Evolutionary conservation across 2,329 filamentous ascomycete species (phyloP), one percentile per base, ranked within the genome.

Genomic region (Neocatenulostroma microsporum): DNA sequence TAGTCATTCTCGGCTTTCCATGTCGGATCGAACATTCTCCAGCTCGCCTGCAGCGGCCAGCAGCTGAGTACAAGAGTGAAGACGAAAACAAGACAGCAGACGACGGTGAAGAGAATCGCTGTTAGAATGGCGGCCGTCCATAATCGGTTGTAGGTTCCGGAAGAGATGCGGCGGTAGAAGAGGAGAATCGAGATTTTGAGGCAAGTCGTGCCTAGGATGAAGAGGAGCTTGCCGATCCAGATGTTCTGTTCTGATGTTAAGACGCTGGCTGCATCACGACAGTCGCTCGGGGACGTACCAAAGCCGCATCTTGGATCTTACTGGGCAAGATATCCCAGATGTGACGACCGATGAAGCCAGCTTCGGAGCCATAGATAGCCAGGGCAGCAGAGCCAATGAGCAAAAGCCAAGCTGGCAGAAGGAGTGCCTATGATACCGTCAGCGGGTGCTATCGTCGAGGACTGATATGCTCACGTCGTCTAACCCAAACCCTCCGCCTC

Each of bases 301-400:
- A n/a, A n/a, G n/a, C n/a, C n/a, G n/a, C n/a, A n/a, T n/a, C n/a
- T n/a, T n/a, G n/a, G n/a, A n/a, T n/a, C n/a, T n/a, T n/a, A n/a
- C n/a, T n/a, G n/a, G n/a, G n/a, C n/a, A n/a, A n/a, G n/a, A 56
- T 48, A 32, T 62, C 59, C 61, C 60, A 64, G n/a, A 58, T 47
- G 33, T 62, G 57, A 19, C 56, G 48, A 25, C 58, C 51, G n/a
- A 59, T 56, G 14, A 54, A 45, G 36, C 42, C 54, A 5, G 40
- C 39, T 20, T 54, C 24, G 8, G 50, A 47, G 10, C 43, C 54
- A 1, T 50, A 7, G 17, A 53, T 47, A 13, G 37, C 20, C 8
- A 50, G 18, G 1, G 41, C 40, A 13, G 48, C 50, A 41, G 54
- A 52, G 36, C 45, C 45, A 9, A 45, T 42, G 5, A 44, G 31